Percentiles rank a stretch among this genome's conserved stretches.
These are phyloP conservation scores for Senecio squalidus DNA, from an alignment of 140 eudicot genomes.

Conservation along the genomic window DNA sequence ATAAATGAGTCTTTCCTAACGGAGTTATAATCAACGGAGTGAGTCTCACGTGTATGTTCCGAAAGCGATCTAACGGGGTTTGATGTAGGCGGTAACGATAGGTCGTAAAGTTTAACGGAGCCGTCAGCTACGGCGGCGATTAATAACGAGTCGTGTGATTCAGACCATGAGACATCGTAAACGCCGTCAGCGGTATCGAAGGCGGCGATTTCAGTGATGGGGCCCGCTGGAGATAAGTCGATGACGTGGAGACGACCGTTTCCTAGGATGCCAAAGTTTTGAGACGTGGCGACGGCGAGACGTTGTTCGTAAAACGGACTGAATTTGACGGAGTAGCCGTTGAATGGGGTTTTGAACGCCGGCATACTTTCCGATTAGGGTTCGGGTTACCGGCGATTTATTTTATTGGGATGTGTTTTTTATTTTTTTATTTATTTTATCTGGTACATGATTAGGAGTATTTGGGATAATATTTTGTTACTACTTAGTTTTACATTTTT, in stretches of 20 bases:
- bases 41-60: slow-evolving; percentile 88
- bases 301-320: slow-evolving; percentile 79
- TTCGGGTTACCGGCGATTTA: slow-evolving; percentile 13
- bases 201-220: slow-evolving; percentile 64
- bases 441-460: not conserved
- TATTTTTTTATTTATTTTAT: slow-evolving; percentile 7
- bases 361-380: slow-evolving; percentile 53
- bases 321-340: slow-evolving; percentile 95
- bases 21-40: slow-evolving; percentile 75
- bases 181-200: slow-evolving; percentile 98
- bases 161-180: slow-evolving; percentile 89
- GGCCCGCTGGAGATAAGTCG: slow-evolving; percentile 56
- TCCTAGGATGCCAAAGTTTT: slow-evolving; percentile 88
- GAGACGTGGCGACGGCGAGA: slow-evolving; percentile 62
- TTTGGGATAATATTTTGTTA: not conserved
- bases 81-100: slow-evolving; percentile 64
- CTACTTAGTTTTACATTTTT: not conserved
- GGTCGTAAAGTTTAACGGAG: slow-evolving; percentile 80
- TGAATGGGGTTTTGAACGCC: slow-evolving; percentile 78
- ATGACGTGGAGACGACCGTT: slow-evolving; percentile 84
- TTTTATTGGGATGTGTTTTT: slow-evolving; percentile 20
- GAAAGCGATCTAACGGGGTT: slow-evolving; percentile 74
- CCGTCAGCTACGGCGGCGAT: slow-evolving; percentile 91
- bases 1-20: slow-evolving; percentile 73
- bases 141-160: slow-evolving; percentile 77